Evolutionary conservation across 768 basidiomycete species (phyloP).

Genomic region (Dioszegia crocea): DNA sequence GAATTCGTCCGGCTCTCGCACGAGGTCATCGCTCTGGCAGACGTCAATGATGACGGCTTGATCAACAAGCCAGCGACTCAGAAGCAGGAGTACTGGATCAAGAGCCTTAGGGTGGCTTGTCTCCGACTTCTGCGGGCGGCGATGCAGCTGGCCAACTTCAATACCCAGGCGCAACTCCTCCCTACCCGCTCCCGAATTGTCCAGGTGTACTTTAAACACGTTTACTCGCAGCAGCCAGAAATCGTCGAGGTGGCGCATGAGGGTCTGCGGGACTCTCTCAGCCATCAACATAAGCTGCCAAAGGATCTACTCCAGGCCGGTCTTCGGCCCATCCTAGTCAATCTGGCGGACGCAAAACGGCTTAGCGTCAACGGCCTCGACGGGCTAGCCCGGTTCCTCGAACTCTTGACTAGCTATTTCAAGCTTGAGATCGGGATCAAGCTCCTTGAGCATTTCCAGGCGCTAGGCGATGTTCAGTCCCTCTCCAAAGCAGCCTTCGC

Average conservation of each 20-base stretch:
- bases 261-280: slow-evolving; percentile 79
- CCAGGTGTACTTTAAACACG: slow-evolving; percentile 93
- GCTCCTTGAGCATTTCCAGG: slow-evolving; percentile 89
- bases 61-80: slow-evolving; percentile 69
- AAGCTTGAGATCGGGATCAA: slow-evolving; percentile 99
- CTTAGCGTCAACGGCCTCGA: slow-evolving; percentile 83
- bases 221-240: slow-evolving; percentile 84
- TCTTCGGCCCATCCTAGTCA: slow-evolving; percentile 92
- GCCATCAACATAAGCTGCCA: slow-evolving; percentile 83
- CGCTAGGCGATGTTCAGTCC: slow-evolving; percentile 83
- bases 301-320: slow-evolving; percentile 94
- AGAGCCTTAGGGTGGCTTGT: slow-evolving; percentile 86
- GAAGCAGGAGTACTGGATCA: slow-evolving; percentile 73
- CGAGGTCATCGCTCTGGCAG: slow-evolving; percentile 89
- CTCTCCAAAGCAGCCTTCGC: slow-evolving; percentile 72
- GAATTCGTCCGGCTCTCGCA: slow-evolving; percentile 85
- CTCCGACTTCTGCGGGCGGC: slow-evolving; percentile 89
- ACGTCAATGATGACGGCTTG: slow-evolving; percentile 85
- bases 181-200: slow-evolving; percentile 66
- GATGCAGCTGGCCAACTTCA: slow-evolving; percentile 87
- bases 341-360: slow-evolving; percentile 91
- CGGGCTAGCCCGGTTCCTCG: slow-evolving; percentile 85
- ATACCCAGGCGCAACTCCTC: slow-evolving; percentile 51
- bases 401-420: slow-evolving; percentile 96
- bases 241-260: slow-evolving; percentile 95